Percentiles rank a stretch among this genome's conserved stretches.
Conservation (phyloP, 2,329 filamentous ascomycete genomes). For the Dothiorella sarmentorum region DNA sequence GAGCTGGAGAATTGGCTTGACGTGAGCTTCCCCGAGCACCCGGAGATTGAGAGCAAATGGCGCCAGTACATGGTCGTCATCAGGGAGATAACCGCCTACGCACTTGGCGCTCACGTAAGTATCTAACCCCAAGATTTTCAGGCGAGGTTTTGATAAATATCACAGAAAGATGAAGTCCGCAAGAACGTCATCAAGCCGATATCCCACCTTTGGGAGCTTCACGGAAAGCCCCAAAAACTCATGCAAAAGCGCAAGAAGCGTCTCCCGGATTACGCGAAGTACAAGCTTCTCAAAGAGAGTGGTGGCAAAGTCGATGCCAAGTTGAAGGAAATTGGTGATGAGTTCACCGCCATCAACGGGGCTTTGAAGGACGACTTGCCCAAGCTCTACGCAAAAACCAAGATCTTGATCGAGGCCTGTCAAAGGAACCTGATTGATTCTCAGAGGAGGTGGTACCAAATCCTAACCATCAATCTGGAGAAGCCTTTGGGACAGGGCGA, state of each 20-base stretch:
- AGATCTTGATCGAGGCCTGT: slow-evolving; percentile 78
- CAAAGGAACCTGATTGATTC: slow-evolving; percentile 80
- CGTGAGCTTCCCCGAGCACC: slow-evolving; percentile 46
- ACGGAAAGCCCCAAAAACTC: slow-evolving; percentile 78
- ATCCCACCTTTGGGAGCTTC: slow-evolving; percentile 71
- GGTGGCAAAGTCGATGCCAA: slow-evolving; percentile 88
- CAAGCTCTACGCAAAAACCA: slow-evolving; percentile 75
- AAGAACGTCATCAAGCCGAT: slow-evolving; percentile 84
- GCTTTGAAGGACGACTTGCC: slow-evolving; percentile 91
- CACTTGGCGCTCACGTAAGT: slow-evolving; percentile 12
- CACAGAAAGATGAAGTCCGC: slow-evolving; percentile 53
- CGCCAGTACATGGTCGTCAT: slow-evolving; percentile 84
- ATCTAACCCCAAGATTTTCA: background rate
- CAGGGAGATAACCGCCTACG: slow-evolving; percentile 70
- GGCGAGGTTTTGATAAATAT: background rate
- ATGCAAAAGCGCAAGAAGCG: slow-evolving; percentile 95
- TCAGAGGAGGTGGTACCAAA: slow-evolving; percentile 76
- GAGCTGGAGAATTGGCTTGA: slow-evolving; percentile 82
- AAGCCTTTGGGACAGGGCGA: slow-evolving; percentile 39
- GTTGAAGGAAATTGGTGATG: slow-evolving; percentile 76
- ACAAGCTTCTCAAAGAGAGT: slow-evolving; percentile 69
- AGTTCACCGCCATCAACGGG: slow-evolving; percentile 88
- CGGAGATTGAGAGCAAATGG: slow-evolving; percentile 93
- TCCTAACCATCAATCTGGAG: slow-evolving; percentile 66
- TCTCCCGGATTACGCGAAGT: slow-evolving; percentile 83